Evolutionary conservation across 179 eudicot genomes (phyloP).

Genomic region (Heliamphora pulchella): DNA sequence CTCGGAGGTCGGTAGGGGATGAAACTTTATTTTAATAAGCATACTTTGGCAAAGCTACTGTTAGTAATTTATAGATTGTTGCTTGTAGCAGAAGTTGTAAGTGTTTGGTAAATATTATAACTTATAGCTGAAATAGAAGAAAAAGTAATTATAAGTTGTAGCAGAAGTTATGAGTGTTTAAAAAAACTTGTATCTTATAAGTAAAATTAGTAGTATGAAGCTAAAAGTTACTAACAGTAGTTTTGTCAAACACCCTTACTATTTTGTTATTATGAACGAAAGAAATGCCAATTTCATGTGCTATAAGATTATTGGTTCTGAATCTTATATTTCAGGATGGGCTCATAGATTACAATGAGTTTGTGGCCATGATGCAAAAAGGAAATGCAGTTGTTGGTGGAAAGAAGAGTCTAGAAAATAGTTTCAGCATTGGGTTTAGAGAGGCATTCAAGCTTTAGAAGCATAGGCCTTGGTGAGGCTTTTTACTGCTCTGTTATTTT

Average conservation of each 20-base stretch:
- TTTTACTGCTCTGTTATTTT: background rate
- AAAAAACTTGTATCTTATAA: too few relatives aligned
- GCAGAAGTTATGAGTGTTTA: too few relatives aligned
- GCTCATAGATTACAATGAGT: constrained; percentile 77
- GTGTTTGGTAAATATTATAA: too few relatives aligned
- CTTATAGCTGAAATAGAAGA: too few relatives aligned
- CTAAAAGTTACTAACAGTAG: too few relatives aligned
- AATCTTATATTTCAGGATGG: constrained; percentile 49
- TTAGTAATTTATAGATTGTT: too few relatives aligned
- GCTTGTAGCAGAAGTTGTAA: too few relatives aligned
- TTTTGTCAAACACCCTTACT: too few relatives aligned
- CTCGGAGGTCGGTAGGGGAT: background rate
- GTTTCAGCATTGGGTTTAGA: constrained; percentile 50
- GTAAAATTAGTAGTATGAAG: too few relatives aligned
- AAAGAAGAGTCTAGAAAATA: constrained; percentile 50
- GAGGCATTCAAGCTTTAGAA: constrained; percentile 49
- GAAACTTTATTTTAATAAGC: background rate
- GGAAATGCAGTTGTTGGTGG: constrained; percentile 46
- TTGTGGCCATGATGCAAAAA: constrained; percentile 82
- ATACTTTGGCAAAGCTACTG: too few relatives aligned
- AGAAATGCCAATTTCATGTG: constrained; percentile 1
- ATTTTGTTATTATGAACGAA: background rate
- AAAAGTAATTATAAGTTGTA: too few relatives aligned
- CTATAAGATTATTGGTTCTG: background rate
- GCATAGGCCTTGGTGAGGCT: background rate